These are phyloP conservation scores for Saccharomycopsis babjevae DNA, from an alignment of 805 yeast species.

Conservation along the genomic window DNA sequence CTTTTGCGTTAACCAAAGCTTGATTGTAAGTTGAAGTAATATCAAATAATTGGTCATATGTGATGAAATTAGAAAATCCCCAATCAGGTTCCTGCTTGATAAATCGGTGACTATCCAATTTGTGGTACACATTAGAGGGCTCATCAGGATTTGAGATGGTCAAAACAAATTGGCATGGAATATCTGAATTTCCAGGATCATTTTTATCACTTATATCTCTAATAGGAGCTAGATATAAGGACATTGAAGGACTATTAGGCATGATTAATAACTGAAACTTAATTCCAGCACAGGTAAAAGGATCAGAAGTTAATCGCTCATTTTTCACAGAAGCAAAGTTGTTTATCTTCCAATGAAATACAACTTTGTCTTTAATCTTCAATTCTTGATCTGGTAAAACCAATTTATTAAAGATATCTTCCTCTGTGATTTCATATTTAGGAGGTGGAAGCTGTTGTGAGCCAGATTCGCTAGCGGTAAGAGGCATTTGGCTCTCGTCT, in stretches of 20 bases:
- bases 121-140: constrained; percentile 48
- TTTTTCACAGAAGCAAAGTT: constrained; percentile 24
- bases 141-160: constrained; percentile 74
- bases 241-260: constrained; percentile 52
- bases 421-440: neutral
- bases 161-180: constrained; percentile 68
- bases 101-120: constrained; percentile 72
- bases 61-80: constrained; percentile 84
- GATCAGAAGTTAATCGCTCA: constrained; percentile 29
- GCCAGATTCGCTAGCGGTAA: neutral
- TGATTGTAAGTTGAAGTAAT: constrained; percentile 26
- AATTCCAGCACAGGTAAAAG: constrained; percentile 48
- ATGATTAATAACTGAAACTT: constrained; percentile 66
- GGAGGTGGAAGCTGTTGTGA: neutral
- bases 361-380: constrained; percentile 21
- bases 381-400: neutral
- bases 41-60: constrained; percentile 34
- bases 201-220: constrained; percentile 28
- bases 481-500: neutral
- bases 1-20: constrained; percentile 37
- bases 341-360: constrained; percentile 32
- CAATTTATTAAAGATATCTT: neutral
- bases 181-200: constrained; percentile 23
- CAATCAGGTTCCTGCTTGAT: constrained; percentile 73
- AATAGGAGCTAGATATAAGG: constrained; percentile 64